Conservation (phyloP, 257 asterid species). For the Coffea eugenioides region DNA sequence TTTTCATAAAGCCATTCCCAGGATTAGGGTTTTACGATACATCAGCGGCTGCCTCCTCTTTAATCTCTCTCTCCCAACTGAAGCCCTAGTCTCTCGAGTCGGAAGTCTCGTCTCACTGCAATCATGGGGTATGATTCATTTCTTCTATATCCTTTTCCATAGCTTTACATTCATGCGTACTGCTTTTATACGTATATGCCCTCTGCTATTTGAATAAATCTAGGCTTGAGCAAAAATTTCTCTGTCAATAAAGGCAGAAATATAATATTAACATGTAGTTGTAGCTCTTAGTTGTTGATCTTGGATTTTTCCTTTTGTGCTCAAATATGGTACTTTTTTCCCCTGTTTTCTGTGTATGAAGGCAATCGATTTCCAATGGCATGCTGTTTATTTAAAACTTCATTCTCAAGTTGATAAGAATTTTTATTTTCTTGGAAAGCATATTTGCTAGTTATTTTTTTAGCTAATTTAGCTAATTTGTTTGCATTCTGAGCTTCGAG, state of each 20-base stretch:
- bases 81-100: conserved; percentile 17
- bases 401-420: background rate
- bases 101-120: conserved; percentile 29
- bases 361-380: background rate
- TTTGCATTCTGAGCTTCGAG: background rate
- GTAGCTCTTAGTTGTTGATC: background rate
- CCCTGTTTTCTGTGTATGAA: background rate
- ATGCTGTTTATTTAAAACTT: background rate
- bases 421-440: background rate
- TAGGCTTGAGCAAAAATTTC: background rate
- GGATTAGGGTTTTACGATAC: conserved; percentile 23
- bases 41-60: conserved; percentile 10
- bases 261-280: background rate
- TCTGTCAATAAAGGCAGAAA: background rate
- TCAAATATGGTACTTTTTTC: background rate
- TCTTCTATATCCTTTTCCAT: background rate
- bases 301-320: background rate
- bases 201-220: too few species aligned
- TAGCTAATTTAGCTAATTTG: background rate
- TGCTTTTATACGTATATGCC: background rate
- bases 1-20: too few species aligned
- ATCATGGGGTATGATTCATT: conserved; percentile 49
- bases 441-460: background rate
- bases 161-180: background rate
- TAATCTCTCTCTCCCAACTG: conserved; percentile 1